Evolutionary conservation across 192 early-diverging fungal genomes (phyloP).

Genomic region (Phlyctochytrium bullatum): DNA sequence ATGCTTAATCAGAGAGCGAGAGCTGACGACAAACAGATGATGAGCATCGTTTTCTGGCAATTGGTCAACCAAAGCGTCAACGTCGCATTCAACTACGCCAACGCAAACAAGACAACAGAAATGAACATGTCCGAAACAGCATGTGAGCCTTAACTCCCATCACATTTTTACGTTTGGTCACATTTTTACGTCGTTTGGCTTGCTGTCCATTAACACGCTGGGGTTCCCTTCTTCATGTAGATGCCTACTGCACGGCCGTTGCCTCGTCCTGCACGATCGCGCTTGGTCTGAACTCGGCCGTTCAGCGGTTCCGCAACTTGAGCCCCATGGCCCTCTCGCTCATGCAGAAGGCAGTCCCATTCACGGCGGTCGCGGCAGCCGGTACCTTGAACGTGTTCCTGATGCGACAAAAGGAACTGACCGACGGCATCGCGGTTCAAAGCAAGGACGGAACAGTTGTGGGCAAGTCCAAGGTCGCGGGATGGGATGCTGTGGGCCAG

Average conservation of each 20-base stretch:
- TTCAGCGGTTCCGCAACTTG: slow-evolving; percentile 46
- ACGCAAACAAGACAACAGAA: slow-evolving; percentile 77
- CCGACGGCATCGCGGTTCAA: slow-evolving; percentile 71
- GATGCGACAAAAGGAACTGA: slow-evolving; percentile 80
- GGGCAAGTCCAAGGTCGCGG: slow-evolving; percentile 69
- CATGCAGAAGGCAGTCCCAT: slow-evolving; percentile 56
- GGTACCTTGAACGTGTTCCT: slow-evolving; percentile 80
- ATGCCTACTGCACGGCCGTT: slow-evolving; percentile 72
- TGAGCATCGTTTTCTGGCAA: slow-evolving; percentile 69
- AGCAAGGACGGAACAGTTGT: slow-evolving; percentile 62
- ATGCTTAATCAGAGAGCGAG: not conserved
- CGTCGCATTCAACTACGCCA: slow-evolving; percentile 80
- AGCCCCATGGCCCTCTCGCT: slow-evolving; percentile 29
- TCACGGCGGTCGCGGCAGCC: slow-evolving; percentile 74
- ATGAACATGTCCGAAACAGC: slow-evolving; percentile 74
- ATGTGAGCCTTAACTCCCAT: slow-evolving; percentile 49
- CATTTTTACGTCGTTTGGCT: not conserved
- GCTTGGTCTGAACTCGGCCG: slow-evolving; percentile 64
- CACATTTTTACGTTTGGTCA: not conserved
- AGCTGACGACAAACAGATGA: slow-evolving; percentile 4
- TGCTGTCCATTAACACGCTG: slow-evolving; percentile 6
- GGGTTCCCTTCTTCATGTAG: slow-evolving; percentile 31
- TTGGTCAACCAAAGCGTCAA: slow-evolving; percentile 82
- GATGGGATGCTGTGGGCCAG: slow-evolving; percentile 63
- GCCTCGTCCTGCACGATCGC: slow-evolving; percentile 75